Base-by-base conservation (phyloP, 2,329 filamentous ascomycete genomes). In the Claviceps sorghi region DNA sequence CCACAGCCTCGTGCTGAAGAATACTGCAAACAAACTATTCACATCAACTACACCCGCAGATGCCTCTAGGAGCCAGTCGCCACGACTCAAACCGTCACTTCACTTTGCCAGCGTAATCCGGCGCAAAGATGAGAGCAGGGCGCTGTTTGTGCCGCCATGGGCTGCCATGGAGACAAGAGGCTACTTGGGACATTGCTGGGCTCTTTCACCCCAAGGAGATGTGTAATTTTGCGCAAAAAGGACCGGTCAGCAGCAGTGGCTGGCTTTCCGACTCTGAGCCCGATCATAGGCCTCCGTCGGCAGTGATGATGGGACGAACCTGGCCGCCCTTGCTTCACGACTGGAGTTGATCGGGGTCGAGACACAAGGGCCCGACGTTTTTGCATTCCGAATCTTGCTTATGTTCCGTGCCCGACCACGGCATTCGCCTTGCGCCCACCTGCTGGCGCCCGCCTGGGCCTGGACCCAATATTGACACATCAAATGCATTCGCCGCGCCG, bases 381-480 rank as follows among this genome's bases (percentile, higher is more conserved):
- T 13, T 36, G 4, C 5, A 26, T 26, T 44, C 17, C 13, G 42
- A 44, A 45, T 26, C 26, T 26, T 43, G n/a, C 22, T 22, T 13
- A 22, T 29, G 43, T 30, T 30, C 44, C 43, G 42, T 51, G 32
- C 43, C 43, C 49, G 13, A 51, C 49, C 49, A 47, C 43, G 9
- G 44, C 50, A 48, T 47, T 44, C 50, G 42, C 50, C 30, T 34
- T 36, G 32, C 50, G 43, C 43, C 48, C 48, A 50, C 38, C 22
- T 50, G 38, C 38, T 48, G 32, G 47, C 21, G 38, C 38, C 46
- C 46, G 26, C 43, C 19, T 4, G 13, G 26, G 26, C 43, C 19
- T 4, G 13, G 26, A 26, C 26, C 26, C 26, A 26, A 5, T 5
- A 26, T 5, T 5, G 5, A 5, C 26, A 26, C 26, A 26, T 26